Percentiles rank a stretch among this genome's conserved stretches.
phyloP scores from a whole-genome alignment of 768 basidiomycete species.

The Lenzites betulinus region DNA sequence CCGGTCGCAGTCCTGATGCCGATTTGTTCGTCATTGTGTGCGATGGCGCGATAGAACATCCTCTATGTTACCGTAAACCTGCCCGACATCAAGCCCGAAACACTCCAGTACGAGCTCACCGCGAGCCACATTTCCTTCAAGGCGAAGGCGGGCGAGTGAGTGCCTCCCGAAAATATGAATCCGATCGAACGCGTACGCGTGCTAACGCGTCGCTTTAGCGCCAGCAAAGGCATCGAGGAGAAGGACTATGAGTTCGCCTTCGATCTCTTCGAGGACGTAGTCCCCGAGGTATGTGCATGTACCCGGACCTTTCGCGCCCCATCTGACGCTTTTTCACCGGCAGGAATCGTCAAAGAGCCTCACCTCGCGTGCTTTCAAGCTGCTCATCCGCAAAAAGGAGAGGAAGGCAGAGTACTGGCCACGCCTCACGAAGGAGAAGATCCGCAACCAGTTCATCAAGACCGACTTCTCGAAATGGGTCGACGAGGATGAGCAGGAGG shows the following conservation, averaged over 20 bases:
- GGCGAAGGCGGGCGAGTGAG: slow-evolving; percentile 66
- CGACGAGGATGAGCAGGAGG: slow-evolving; percentile 96
- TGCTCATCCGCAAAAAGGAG: slow-evolving; percentile 82
- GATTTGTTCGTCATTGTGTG: slow-evolving; percentile 6
- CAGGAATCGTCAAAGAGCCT: slow-evolving; percentile 63
- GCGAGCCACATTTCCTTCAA: slow-evolving; percentile 62
- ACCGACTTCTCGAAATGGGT: slow-evolving; percentile 96
- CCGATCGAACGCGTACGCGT: background rate
- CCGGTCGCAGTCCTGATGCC: background rate
- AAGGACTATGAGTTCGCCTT: slow-evolving; percentile 76
- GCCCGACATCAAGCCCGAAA: slow-evolving; percentile 62
- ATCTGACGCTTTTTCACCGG: background rate
- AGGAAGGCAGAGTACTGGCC: slow-evolving; percentile 84
- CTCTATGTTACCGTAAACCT: slow-evolving; percentile 85
- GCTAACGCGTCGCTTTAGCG: slow-evolving; percentile 30
- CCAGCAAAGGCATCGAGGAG: slow-evolving; percentile 45
- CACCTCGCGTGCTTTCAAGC: slow-evolving; percentile 64
- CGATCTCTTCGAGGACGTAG: slow-evolving; percentile 74
- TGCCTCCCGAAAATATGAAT: slow-evolving; percentile 7
- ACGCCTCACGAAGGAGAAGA: slow-evolving; percentile 86
- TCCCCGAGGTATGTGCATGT: slow-evolving; percentile 63
- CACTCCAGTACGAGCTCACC: slow-evolving; percentile 63
- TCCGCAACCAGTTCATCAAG: slow-evolving; percentile 81
- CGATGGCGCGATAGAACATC: slow-evolving; percentile 62
- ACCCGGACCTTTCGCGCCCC: background rate